Percentiles rank a stretch among this genome's conserved stretches.
Conservation (phyloP, 2,329 filamentous ascomycete genomes). For the Colletotrichum ledebouriae region DNA sequence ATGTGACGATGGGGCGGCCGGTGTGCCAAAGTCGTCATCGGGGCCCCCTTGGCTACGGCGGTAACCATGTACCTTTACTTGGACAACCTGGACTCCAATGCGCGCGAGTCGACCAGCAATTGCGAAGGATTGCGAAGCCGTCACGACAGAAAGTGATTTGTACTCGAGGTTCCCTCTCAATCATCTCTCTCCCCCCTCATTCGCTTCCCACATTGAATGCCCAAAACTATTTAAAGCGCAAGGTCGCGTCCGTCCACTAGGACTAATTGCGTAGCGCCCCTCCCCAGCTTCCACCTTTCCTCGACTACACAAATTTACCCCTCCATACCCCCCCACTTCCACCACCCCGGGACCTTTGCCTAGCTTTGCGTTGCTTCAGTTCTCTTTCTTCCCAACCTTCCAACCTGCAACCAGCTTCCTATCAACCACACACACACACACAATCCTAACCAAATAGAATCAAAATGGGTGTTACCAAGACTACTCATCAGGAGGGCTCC, state of each 20-base stretch:
- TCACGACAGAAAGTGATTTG: neutral
- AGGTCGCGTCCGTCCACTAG: slow-evolving; percentile 22
- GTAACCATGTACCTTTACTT: slow-evolving; percentile 3
- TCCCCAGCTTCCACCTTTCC: neutral
- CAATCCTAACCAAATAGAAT: slow-evolving; percentile 40
- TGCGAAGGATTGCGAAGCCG: slow-evolving; percentile 2
- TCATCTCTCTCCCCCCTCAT: neutral
- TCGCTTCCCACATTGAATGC: slow-evolving; percentile 4
- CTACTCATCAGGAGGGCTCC: slow-evolving; percentile 71
- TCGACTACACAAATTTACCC: slow-evolving; percentile 33
- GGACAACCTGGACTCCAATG: neutral
- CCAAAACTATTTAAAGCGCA: slow-evolving; percentile 26
- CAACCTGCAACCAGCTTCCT: slow-evolving; percentile 11
- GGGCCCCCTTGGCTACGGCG: slow-evolving; percentile 6
- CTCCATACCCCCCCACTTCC: slow-evolving; percentile 42
- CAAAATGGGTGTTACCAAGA: slow-evolving; percentile 82
- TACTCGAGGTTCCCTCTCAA: neutral
- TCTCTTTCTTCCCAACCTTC: neutral
- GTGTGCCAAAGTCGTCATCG: slow-evolving; percentile 15
- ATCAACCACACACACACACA: slow-evolving; percentile 2
- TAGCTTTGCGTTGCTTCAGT: slow-evolving; percentile 27
- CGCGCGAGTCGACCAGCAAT: slow-evolving; percentile 4
- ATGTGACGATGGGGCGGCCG: neutral
- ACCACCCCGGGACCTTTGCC: slow-evolving; percentile 10
- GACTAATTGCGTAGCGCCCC: slow-evolving; percentile 7